Evolutionary conservation across 495 filamentous ascomycete genomes (phyloP).

Genomic region (Penicillium argentinense): DNA sequence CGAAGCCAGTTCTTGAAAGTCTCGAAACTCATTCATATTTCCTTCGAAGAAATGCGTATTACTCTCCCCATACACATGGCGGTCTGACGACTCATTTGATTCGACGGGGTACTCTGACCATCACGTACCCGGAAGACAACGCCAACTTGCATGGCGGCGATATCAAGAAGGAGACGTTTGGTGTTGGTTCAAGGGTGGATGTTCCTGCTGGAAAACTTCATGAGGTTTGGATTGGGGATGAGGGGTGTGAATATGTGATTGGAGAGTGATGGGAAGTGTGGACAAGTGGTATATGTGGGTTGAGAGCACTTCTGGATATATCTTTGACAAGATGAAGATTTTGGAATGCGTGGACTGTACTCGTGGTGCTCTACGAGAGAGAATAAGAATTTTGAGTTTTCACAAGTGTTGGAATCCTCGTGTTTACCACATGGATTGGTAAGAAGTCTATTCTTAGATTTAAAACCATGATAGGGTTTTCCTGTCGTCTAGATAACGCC

Average conservation of each 20-base stretch:
- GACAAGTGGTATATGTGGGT: slow-evolving; percentile 14
- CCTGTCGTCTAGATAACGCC: background rate
- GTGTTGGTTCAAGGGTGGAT: slow-evolving; percentile 68
- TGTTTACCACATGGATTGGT: too few relatives aligned
- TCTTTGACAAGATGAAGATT: too few relatives aligned
- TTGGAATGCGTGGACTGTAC: too few relatives aligned
- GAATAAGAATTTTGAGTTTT: too few relatives aligned
- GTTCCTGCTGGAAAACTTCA: slow-evolving; percentile 70
- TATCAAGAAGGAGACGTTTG: slow-evolving; percentile 63
- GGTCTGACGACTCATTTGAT: slow-evolving; percentile 78
- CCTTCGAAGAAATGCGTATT: slow-evolving; percentile 74
- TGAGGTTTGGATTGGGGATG: slow-evolving; percentile 79
- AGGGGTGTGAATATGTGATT: slow-evolving; percentile 85
- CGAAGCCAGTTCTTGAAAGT: too few relatives aligned
- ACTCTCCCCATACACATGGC: slow-evolving; percentile 69
- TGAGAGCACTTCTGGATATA: too few relatives aligned
- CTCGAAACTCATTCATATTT: too few relatives aligned
- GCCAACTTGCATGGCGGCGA: slow-evolving; percentile 34
- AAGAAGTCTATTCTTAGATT: background rate
- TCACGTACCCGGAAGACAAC: slow-evolving; percentile 70
- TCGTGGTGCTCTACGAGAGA: too few relatives aligned
- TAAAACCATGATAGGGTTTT: too few relatives aligned
- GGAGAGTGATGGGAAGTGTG: slow-evolving; percentile 72
- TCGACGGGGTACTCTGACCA: slow-evolving; percentile 65
- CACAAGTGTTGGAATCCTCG: too few relatives aligned